A percentile compares a stretch with the other conserved stretches of the same genome.
Evolutionary conservation across 2,329 filamentous ascomycete species (phyloP).

Genomic region (Penicillium oxalicum): DNA sequence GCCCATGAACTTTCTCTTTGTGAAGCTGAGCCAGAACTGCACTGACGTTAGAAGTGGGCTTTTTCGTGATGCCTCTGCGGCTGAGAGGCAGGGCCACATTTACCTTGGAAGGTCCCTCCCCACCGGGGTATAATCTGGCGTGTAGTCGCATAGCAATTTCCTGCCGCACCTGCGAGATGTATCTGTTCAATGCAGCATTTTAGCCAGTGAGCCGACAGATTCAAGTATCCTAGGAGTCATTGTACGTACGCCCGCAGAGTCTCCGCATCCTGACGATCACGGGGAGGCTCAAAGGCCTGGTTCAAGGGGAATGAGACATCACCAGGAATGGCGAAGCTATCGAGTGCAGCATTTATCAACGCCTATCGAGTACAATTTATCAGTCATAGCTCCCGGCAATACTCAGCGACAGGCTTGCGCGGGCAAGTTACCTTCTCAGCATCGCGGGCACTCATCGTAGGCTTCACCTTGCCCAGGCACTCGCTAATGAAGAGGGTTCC

Average conservation of each 20-base stretch:
- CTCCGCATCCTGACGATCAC: constrained; percentile 84
- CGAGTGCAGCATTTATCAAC: constrained; percentile 82
- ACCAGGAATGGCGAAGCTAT: constrained; percentile 91
- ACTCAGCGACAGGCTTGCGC: neutral
- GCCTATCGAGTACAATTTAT: constrained; percentile 58
- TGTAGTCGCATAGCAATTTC: constrained; percentile 79
- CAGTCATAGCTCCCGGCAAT: neutral
- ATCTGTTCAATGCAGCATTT: constrained; percentile 23
- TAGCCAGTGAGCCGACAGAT: too few relatives aligned
- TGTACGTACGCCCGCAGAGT: constrained; percentile 68
- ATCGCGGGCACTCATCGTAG: constrained; percentile 59
- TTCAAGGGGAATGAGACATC: constrained; percentile 91
- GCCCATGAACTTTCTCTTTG: constrained; percentile 99
- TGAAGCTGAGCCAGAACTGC: constrained; percentile 98
- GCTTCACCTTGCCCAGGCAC: constrained; percentile 80
- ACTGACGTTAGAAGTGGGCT: constrained; percentile 29
- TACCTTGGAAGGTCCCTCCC: constrained; percentile 59
- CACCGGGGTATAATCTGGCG: constrained; percentile 78
- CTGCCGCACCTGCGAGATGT: constrained; percentile 82
- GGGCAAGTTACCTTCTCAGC: constrained; percentile 53
- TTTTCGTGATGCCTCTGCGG: neutral
- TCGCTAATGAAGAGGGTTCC: constrained; percentile 93
- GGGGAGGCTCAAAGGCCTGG: constrained; percentile 89
- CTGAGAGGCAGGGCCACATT: constrained; percentile 6
- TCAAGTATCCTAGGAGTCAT: too few relatives aligned